Percentiles rank a stretch among this genome's conserved stretches.
Conservation (phyloP, 768 basidiomycete genomes). For the Baorangia bicolor region DNA sequence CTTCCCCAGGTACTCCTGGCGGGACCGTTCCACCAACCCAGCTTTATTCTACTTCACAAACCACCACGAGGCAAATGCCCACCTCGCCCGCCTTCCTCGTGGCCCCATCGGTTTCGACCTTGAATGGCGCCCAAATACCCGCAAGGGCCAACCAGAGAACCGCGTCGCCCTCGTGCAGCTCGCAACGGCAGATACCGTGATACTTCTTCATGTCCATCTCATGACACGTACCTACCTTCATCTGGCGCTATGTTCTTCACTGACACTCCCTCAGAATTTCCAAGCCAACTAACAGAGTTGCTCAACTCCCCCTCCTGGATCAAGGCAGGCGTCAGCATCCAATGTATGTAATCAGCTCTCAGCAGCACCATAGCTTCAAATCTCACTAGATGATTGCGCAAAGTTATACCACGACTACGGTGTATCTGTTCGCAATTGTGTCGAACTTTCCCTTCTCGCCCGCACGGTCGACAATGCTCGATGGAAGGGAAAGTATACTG, state of each 20-base stretch:
- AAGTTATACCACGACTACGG: conserved; percentile 55
- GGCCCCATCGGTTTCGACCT: conserved; percentile 65
- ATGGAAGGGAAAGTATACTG: conserved; percentile 72
- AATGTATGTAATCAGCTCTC: conserved; percentile 41
- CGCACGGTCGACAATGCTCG: conserved; percentile 64
- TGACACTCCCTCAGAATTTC: conserved; percentile 46
- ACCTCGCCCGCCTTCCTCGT: conserved; percentile 18
- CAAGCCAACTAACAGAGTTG: conserved; percentile 47
- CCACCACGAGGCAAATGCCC: conserved; percentile 29
- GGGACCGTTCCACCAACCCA: conserved; percentile 4
- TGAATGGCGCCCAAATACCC: conserved; percentile 71
- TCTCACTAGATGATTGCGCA: conserved; percentile 57
- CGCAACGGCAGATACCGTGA: conserved; percentile 50
- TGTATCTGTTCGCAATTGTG: conserved; percentile 48
- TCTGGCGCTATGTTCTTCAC: background rate
- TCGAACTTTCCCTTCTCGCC: conserved; percentile 71
- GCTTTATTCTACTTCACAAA: conserved; percentile 34
- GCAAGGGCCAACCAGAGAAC: conserved; percentile 55
- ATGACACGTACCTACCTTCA: conserved; percentile 45
- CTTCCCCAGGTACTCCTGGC: conserved; percentile 26
- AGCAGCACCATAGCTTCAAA: background rate
- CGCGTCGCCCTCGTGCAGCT: conserved; percentile 75
- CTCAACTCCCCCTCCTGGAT: conserved; percentile 52
- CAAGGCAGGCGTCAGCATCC: conserved; percentile 77
- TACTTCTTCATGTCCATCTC: conserved; percentile 63